Evolutionary conservation across 2,329 filamentous ascomycete species (phyloP), one percentile per base, ranked within the genome.

Genomic region (Tolypocladium capitatum): DNA sequence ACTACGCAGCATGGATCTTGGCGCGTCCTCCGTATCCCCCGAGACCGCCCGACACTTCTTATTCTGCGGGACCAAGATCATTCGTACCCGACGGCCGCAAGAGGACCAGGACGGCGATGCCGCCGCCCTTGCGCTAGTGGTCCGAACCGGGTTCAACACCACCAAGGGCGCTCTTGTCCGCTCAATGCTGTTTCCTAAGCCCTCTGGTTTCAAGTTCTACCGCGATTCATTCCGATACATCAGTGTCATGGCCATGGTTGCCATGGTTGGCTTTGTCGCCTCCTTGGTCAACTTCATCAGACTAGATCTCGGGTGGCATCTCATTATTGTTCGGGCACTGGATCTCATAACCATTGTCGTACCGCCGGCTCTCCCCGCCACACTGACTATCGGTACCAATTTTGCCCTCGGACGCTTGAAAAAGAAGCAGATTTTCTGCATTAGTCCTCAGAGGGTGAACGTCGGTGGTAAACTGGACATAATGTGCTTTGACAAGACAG

Each of bases 321-420:
- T 95, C 44, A 96, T 98, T 52, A 78, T 98, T 52, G 82, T 97
- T 21, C 81, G 92, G 56, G 92, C 92, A 0, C 73, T 98, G 42
- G 92, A 98, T 69, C 68, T 98, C 48, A 96, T 98, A 57, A 98
- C 92, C 1, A 98, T 98, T 53, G 90, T 97, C 10, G 92, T 98
- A 0, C 92, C 92, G 16, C 92, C 92, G 18, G 92, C 92, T 9
- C 72, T 98, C 7, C 94, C 92, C 1, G 92, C 92, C 2, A 98
- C 92, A 0, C 73, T 98, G 43, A 95, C 89, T 0, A 98, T 98
- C 56, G 92, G 92, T 40, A 97, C 88, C 14, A 97, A 91, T 61
- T 98, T 98, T 63, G 94, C 92, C 2, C 71, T 98, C 2, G 83
- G 79, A 11, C 80, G 92, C 27, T 72, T 98, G 30, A 95, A 89